Evolutionary conservation across 73 alveolate genomes (phyloP), one percentile per base, ranked within the genome.

Genomic region (Blepharisma japonicum): DNA sequence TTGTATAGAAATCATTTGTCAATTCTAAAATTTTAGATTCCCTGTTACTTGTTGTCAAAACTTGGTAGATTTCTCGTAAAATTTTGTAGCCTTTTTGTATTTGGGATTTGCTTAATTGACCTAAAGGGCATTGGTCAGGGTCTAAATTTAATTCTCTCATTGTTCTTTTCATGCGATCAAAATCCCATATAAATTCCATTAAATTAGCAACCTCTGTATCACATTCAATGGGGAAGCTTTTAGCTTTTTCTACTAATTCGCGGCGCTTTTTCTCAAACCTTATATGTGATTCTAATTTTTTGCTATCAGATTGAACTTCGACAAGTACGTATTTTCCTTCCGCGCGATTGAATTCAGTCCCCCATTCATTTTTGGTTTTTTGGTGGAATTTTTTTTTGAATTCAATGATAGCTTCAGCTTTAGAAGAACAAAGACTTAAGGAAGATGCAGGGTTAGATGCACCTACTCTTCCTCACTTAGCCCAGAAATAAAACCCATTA

Each of bases 381-480:
- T 90, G 78, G 66, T 76, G 83, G 83, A 93, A 95, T 77, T 92
- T 77, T 77, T 91, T 95, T 46, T 90, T 86, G 85, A 91, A 95
- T 79, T 95, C 99, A 49, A 87, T 87, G 53, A 88, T 78, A 21
- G 91, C 97, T 46, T 89, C 93, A 25, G 78, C 46, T 51, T 68
- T 70, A 77, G 81, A 56, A 85, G 77, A 89, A 83, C 56, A 55
- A n/a, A 39, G 77, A 71, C 61, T 88, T 11, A 55, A 68, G 54
- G 81, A 81, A 21, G 72, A 68, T 14, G 70, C 71, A 4, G 94
- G 86, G 21, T 71, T 67, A 71, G 74, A 83, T 68, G 90, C 98
- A 7, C 99, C 99, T 25, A 96, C 96, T 49, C 99, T 71, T 6
- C 99, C 99, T 94, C 95, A 96, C 71, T 84, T 68, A 8, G 86